Evolutionary conservation across 176 grass and related monocot genomes (phyloP).

Genomic region (Zea mays): DNA sequence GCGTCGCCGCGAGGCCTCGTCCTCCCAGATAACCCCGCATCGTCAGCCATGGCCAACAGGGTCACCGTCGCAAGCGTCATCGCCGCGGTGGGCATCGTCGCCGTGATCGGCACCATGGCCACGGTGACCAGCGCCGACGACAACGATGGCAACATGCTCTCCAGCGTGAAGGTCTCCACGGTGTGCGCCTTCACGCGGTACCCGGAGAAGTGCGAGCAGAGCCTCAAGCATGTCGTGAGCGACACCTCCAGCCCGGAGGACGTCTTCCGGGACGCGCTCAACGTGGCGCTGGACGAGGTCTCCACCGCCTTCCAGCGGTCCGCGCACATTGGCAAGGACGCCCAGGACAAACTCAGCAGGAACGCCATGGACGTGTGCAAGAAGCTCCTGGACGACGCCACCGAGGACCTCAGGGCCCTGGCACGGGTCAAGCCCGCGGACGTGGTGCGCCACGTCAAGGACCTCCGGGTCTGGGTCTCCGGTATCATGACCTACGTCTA

Average conservation of each 20-base stretch:
- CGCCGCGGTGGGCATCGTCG: conserved; percentile 57
- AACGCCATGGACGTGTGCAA: conserved; percentile 64
- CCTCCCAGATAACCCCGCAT: too few relatives aligned
- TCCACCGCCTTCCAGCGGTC: conserved; percentile 34
- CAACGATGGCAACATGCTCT: conserved; percentile 5
- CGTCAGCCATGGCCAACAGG: conserved; percentile 56
- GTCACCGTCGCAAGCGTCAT: conserved; percentile 50
- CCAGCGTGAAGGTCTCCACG: conserved; percentile 44
- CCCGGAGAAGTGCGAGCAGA: conserved; percentile 62
- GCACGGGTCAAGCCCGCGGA: conserved; percentile 32
- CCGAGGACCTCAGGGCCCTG: conserved; percentile 52
- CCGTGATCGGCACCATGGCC: conserved; percentile 69
- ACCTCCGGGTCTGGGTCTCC: conserved; percentile 68
- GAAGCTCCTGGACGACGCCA: conserved; percentile 63
- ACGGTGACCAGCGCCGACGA: conserved; percentile 33
- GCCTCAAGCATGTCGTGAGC: conserved; percentile 49
- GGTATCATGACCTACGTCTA: conserved; percentile 66
- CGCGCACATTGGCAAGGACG: conserved; percentile 41
- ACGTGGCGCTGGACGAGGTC: conserved; percentile 55
- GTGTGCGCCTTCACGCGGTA: conserved; percentile 71
- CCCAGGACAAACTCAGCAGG: conserved; percentile 38
- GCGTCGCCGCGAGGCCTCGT: neutral
- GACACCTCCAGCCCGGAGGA: conserved; percentile 46
- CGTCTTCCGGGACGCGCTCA: conserved; percentile 46
- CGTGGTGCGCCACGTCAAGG: conserved; percentile 35